Evolutionary conservation across 2,329 filamentous ascomycete genomes (phyloP), one percentile per base, ranked within the genome.

Genomic region (Sporothrix humicola): DNA sequence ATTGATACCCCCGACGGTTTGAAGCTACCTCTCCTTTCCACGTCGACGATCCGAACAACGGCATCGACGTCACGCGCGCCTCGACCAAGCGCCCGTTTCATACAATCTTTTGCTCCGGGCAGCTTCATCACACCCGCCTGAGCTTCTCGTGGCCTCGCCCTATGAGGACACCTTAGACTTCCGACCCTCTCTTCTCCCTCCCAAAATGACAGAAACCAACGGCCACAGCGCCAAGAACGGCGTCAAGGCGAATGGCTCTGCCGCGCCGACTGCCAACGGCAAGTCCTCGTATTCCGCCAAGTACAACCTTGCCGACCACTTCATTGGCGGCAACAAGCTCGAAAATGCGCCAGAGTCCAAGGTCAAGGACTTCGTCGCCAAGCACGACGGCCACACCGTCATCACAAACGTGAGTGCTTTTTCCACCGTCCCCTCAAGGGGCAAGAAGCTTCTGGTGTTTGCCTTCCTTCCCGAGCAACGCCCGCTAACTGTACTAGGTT

Each of bases 321-420:
- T 98, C 85, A 97, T 98, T 82, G 96, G 96, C 79, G 95, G 96
- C 77, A 98, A 97, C 86, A 89, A 91, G 81, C 85, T 99, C 76
- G 90, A 90, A 77, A 92, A 92, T 81, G 96, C 96, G 69, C 85
- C 92, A 61, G 89, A 94, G 52, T 92, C 95, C 82, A 92, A 91
- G 80, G 93, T 99, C 76, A 98, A 97, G 88, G 95, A 99, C 83
- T 99, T 98, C 85, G 95, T 99, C 66, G 90, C 93, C 71, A 87
- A 88, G 75, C 88, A 97, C 83, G 93, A 95, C 80, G 96, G 96
- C 75, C 96, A 99, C 87, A 98, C 96, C 23, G 95, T 98, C 82
- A 99, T 99, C 81, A 97, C 94, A 80, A 98, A 95, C 82, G 96
- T 98, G 84, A 87, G 94, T 73, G 4, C 2, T 56, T 54, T 72